Conservation (phyloP, 2,329 filamentous ascomycete genomes). For the Pezicula carpinea region DNA sequence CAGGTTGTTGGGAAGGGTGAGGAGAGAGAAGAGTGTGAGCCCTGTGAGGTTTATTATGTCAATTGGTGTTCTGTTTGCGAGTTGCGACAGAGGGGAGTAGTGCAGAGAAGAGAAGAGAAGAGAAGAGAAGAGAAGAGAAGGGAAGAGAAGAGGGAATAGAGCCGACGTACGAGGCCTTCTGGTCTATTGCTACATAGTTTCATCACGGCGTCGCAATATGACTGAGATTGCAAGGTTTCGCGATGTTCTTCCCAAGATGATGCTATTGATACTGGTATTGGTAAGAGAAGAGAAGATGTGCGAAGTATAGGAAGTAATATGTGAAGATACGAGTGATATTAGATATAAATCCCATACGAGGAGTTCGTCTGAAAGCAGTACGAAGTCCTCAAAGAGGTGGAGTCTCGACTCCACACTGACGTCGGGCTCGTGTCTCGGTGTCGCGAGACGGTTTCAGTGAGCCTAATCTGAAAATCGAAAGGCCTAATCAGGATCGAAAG, state of each 20-base stretch:
- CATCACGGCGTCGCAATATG: slow-evolving; percentile 1
- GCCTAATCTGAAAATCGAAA: too few relatives aligned
- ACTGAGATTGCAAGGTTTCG: background rate
- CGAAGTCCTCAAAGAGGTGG: too few relatives aligned
- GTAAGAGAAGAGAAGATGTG: too few relatives aligned
- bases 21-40: slow-evolving; percentile 28
- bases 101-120: background rate
- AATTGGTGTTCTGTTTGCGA: too few relatives aligned
- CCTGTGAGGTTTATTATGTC: slow-evolving; percentile 17
- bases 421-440: too few relatives aligned
- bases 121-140: background rate
- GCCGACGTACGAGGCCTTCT: slow-evolving; percentile 31
- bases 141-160: too few relatives aligned
- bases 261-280: background rate
- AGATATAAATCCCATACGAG: too few relatives aligned
- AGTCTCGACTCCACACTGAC: background rate
- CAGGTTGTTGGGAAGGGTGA: slow-evolving; percentile 31
- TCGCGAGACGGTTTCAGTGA: slow-evolving; percentile 6
- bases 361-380: too few relatives aligned
- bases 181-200: slow-evolving; percentile 26
- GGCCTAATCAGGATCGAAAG: too few relatives aligned
- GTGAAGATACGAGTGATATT: too few relatives aligned
- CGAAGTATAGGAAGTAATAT: too few relatives aligned
- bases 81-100: background rate
- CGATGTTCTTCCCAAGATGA: background rate